Percentiles rank a stretch among this genome's conserved stretches.
These are phyloP conservation scores for Lophium mytilinum DNA, from an alignment of 495 filamentous ascomycete genomes.

Conservation along the genomic window DNA sequence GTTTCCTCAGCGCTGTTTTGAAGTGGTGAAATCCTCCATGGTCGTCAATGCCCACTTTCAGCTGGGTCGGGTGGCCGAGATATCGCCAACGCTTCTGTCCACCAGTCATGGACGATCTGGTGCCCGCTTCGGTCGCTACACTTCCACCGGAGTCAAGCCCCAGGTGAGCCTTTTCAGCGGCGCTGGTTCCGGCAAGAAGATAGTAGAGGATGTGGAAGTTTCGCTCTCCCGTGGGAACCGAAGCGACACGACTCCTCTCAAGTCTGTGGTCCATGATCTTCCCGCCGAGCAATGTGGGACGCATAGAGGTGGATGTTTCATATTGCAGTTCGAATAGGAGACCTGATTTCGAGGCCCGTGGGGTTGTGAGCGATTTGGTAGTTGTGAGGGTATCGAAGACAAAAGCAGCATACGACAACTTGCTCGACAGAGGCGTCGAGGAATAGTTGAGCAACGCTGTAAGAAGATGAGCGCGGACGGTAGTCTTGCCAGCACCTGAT, in stretches of 20 bases:
- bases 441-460: slow-evolving; percentile 78
- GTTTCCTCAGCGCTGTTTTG: slow-evolving; percentile 86
- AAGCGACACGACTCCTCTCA: slow-evolving; percentile 80
- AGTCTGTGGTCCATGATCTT: slow-evolving; percentile 90
- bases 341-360: slow-evolving; percentile 89
- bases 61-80: slow-evolving; percentile 88
- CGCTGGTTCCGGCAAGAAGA: slow-evolving; percentile 81
- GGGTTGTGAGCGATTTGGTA: slow-evolving; percentile 93
- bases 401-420: slow-evolving; percentile 86
- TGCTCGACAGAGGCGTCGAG: slow-evolving; percentile 83
- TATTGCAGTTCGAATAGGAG: slow-evolving; percentile 95
- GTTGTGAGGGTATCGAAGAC: slow-evolving; percentile 94
- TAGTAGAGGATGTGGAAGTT: slow-evolving; percentile 97
- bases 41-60: slow-evolving; percentile 96
- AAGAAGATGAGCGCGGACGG: slow-evolving; percentile 78
- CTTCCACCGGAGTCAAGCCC: slow-evolving; percentile 58
- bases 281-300: slow-evolving; percentile 79
- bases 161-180: slow-evolving; percentile 80
- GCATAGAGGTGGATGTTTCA: slow-evolving; percentile 72
- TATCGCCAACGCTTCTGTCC: slow-evolving; percentile 84
- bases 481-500: slow-evolving; percentile 92
- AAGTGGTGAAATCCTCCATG: slow-evolving; percentile 93
- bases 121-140: slow-evolving; percentile 36
- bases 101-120: slow-evolving; percentile 43
- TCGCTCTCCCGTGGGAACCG: slow-evolving; percentile 87